These are phyloP conservation scores for Fonsecaea erecta DNA, from an alignment of 2,329 filamentous ascomycete genomes.

Conservation along the genomic window DNA sequence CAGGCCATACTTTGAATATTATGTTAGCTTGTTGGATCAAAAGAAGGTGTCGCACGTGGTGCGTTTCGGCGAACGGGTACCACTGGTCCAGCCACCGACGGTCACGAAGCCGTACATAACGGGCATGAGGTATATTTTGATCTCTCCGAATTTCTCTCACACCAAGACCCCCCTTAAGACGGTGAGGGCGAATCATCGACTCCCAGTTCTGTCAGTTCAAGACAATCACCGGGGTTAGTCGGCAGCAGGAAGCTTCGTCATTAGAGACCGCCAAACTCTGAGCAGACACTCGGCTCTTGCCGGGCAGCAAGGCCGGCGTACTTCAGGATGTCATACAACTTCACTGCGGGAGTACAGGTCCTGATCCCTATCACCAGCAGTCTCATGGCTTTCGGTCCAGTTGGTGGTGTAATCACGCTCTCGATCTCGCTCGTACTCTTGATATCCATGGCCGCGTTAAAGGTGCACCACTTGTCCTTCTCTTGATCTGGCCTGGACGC, in stretches of 20 bases:
- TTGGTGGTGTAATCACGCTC: constrained; percentile 12
- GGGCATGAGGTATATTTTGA: too few species aligned
- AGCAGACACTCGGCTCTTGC: constrained; percentile 13
- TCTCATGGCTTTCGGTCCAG: constrained; percentile 8
- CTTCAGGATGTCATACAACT: constrained; percentile 20
- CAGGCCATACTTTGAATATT: constrained; percentile 44
- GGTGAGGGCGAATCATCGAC: too few species aligned
- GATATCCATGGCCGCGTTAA: constrained; percentile 5
- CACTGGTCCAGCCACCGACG: constrained; percentile 37
- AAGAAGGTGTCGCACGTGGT: constrained; percentile 40
- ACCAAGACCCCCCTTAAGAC: too few species aligned
- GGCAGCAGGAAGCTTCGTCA: too few species aligned
- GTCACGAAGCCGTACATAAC: too few species aligned
- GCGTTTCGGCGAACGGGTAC: constrained; percentile 37
- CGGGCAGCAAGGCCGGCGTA: constrained; percentile 14
- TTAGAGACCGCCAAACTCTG: constrained; percentile 1
- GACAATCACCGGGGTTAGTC: too few species aligned
- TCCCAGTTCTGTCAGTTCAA: too few species aligned
- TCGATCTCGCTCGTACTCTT: constrained; percentile 23
- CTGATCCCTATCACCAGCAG: constrained; percentile 11
- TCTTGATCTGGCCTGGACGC: background rate
- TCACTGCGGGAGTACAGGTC: constrained; percentile 28
- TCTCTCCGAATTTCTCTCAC: too few species aligned
- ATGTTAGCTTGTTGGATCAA: constrained; percentile 39
- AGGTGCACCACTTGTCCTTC: background rate